Percentiles rank a stretch among this genome's conserved stretches.
phyloP scores from a whole-genome alignment of 805 yeast species.

The Lachancea fermentati region DNA sequence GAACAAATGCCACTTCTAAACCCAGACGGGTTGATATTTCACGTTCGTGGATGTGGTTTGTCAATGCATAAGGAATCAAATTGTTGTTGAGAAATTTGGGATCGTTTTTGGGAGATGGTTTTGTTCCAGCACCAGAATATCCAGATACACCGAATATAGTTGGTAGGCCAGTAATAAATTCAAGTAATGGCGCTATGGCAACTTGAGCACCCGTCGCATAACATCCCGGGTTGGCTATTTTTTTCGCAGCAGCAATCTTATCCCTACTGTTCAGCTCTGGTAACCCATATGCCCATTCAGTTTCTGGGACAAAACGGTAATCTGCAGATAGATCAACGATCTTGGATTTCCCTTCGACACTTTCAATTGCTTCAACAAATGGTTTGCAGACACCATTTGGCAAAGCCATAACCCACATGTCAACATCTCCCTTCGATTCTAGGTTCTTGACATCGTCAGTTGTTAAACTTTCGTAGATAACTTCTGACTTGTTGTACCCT shows the following conservation, averaged over 20 bases:
- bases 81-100: conserved; percentile 67
- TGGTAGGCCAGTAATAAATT: conserved; percentile 66
- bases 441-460: conserved; percentile 77
- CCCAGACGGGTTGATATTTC: conserved; percentile 85
- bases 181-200: conserved; percentile 81
- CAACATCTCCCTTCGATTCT: conserved; percentile 74
- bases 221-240: conserved; percentile 96
- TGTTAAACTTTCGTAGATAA: conserved; percentile 79
- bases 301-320: conserved; percentile 84
- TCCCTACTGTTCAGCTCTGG: conserved; percentile 82
- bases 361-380: conserved; percentile 73
- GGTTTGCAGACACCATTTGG: conserved; percentile 97
- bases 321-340: conserved; percentile 94
- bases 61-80: conserved; percentile 88
- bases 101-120: conserved; percentile 96
- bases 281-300: conserved; percentile 89
- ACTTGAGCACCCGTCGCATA: conserved; percentile 98
- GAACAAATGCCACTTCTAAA: conserved; percentile 76
- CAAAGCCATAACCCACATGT: conserved; percentile 98
- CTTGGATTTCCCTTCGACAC: conserved; percentile 64
- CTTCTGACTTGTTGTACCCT: conserved; percentile 79
- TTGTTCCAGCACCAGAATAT: conserved; percentile 98
- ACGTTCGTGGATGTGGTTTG: conserved; percentile 95
- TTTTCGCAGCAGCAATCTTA: conserved; percentile 61
- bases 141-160: conserved; percentile 94